Conservation (phyloP, 352 stramenopile genomes). For the Pythium brachiatum region DNA sequence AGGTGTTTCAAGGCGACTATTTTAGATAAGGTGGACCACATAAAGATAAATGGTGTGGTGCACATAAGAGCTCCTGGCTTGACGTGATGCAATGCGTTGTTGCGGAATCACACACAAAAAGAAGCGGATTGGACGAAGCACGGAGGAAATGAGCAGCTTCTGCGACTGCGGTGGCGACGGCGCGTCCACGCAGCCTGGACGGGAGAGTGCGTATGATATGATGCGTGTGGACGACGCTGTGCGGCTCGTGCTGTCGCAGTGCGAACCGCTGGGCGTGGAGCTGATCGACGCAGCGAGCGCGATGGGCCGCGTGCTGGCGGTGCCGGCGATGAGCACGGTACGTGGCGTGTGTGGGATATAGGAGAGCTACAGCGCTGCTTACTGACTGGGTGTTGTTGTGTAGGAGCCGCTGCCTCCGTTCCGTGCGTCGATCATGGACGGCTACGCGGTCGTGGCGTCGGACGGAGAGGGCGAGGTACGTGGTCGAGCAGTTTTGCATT, state of each 20-base stretch:
- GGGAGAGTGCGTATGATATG: constrained; percentile 82
- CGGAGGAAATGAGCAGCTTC: constrained; percentile 42
- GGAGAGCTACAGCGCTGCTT: background rate
- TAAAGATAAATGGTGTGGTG: background rate
- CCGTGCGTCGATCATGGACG: constrained; percentile 98
- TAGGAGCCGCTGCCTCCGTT: constrained; percentile 92
- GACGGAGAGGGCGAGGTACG: constrained; percentile 68
- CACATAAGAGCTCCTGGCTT: background rate
- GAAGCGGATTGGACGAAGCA: background rate
- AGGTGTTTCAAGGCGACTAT: background rate
- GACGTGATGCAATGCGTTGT: no score
- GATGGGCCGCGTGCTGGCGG: constrained; percentile 51
- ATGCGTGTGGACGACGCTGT: constrained; percentile 56
- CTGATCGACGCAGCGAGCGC: constrained; percentile 36
- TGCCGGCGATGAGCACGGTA: constrained; percentile 47
- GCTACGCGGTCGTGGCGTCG: constrained; percentile 92
- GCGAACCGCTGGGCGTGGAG: constrained; percentile 37
- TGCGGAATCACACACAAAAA: background rate
- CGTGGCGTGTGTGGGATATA: background rate
- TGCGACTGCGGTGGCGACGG: constrained; percentile 53
- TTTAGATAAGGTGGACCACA: background rate
- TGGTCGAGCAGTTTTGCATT: background rate
- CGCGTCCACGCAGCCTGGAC: constrained; percentile 38
- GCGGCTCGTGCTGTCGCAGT: constrained; percentile 44
- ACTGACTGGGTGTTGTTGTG: constrained; percentile 30